Base-by-base conservation (phyloP, 768 basidiomycete genomes). In the Boletus barrowsii region DNA sequence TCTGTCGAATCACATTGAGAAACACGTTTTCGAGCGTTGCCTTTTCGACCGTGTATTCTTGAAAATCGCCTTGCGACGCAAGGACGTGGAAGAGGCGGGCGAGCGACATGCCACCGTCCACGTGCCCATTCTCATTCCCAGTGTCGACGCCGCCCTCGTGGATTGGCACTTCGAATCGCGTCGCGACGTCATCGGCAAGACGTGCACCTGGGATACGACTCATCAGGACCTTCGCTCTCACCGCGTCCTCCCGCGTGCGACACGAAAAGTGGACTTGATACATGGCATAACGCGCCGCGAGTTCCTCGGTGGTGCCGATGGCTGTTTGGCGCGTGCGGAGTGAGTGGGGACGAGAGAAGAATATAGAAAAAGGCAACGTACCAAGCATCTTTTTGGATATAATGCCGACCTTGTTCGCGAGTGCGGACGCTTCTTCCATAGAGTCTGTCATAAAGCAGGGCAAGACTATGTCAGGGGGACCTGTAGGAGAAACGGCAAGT, bases 381-480 rank as follows among this genome's bases (percentile, higher is more conserved):
- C 85, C 86, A 1, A 91, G 77, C 72, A 91, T 74, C 46, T 78
- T 79, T 51, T 82, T 83, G 2, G 89, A 86, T 11, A 92, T 70
- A 50, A 91, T 90, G 18, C 87, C 88, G 17, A 90, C 89, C 64
- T 84, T 83, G 62, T 77, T 85, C 2, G 89, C 86, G 2, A 91
- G 73, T 7, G 87, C 87, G 15, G 87, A 86, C 2, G 87, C 88
- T 68, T 92, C 89, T 69, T 90, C 89, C 88, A 90, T 90, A 0
- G 87, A 88, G 67, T 90, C 87, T 84, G 62, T 15, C 8, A 2
- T n/a, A 48, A 10, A 55, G 18, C 15, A 10, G 5, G 3, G 18
- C 10, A 18, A 33, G 20, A 10, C 33, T 37, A 10, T 10, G 39
- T 24, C 10, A 11, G 24, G 4, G 22, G 11, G 2, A 13, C 20